Conservation (phyloP, 495 filamentous ascomycete species). For the Penicillium maclennaniae region DNA sequence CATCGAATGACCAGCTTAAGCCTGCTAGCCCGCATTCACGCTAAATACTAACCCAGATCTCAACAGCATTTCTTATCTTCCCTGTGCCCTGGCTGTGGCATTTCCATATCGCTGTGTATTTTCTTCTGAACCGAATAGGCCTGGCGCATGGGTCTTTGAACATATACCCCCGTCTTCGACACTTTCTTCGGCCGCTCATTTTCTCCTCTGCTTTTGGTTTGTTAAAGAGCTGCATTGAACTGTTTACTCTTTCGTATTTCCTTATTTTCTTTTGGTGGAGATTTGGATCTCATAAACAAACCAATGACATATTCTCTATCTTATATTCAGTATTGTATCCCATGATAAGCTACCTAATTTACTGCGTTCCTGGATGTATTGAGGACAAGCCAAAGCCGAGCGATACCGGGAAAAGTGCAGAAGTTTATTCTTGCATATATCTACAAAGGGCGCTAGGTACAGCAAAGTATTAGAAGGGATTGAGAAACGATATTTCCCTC, state of each 20-base stretch:
- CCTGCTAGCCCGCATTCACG: constrained; percentile 5
- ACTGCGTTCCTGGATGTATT: too few relatives aligned
- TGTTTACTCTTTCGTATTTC: background rate
- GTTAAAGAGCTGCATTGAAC: background rate
- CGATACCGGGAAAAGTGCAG: background rate
- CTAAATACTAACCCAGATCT: constrained; percentile 8
- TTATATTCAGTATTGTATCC: too few relatives aligned
- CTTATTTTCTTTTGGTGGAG: background rate
- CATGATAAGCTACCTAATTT: too few relatives aligned
- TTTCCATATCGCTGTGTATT: background rate
- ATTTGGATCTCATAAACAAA: too few relatives aligned
- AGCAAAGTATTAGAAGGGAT: constrained; percentile 11
- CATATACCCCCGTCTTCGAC: constrained; percentile 11
- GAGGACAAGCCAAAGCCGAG: background rate
- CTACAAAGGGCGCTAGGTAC: constrained; percentile 24
- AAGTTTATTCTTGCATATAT: constrained; percentile 20
- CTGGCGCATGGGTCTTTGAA: constrained; percentile 8
- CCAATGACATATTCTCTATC: too few relatives aligned
- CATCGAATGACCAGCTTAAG: background rate
- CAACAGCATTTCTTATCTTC: background rate
- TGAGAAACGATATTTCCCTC: background rate
- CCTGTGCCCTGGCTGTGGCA: background rate
- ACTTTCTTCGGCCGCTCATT: background rate
- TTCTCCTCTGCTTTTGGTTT: too few relatives aligned
- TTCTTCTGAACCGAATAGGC: background rate